Percentiles rank a stretch among this genome's conserved stretches.
Evolutionary conservation across 345 rosid species (phyloP).

Genomic region (Acer saccharum): DNA sequence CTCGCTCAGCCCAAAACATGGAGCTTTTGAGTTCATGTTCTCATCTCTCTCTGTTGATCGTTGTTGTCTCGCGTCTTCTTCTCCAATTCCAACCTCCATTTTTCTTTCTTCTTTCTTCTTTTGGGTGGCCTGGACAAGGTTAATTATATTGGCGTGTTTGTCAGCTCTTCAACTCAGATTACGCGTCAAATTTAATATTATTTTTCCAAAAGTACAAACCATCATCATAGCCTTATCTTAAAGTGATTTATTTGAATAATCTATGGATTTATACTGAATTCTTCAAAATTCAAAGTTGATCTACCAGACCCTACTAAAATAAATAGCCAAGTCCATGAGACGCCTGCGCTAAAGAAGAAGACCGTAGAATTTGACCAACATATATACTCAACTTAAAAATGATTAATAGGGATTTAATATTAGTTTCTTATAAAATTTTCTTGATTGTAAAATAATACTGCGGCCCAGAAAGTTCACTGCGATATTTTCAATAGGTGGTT

Average conservation of each 20-base stretch:
- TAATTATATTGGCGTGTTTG: too few species aligned
- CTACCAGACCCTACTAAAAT: background rate
- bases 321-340: background rate
- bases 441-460: too few species aligned
- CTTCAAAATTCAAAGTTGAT: background rate
- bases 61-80: constrained; percentile 29
- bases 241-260: too few species aligned
- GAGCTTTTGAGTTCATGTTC: constrained; percentile 25
- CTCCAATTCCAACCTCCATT: constrained; percentile 33
- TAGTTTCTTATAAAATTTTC: too few species aligned
- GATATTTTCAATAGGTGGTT: too few species aligned
- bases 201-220: too few species aligned
- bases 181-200: background rate
- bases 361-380: background rate
- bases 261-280: background rate
- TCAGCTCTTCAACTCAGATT: background rate
- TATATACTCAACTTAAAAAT: background rate
- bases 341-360: background rate
- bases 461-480: too few species aligned
- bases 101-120: constrained; percentile 22
- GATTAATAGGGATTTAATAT: background rate
- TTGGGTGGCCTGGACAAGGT: too few species aligned
- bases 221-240: too few species aligned
- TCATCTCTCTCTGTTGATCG: constrained; percentile 21
- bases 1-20: constrained; percentile 18